A percentile compares a stretch with the other conserved stretches of the same genome.
These are phyloP conservation scores for Ceriops tagal DNA, from an alignment of 345 rosid species.

Conservation along the genomic window DNA sequence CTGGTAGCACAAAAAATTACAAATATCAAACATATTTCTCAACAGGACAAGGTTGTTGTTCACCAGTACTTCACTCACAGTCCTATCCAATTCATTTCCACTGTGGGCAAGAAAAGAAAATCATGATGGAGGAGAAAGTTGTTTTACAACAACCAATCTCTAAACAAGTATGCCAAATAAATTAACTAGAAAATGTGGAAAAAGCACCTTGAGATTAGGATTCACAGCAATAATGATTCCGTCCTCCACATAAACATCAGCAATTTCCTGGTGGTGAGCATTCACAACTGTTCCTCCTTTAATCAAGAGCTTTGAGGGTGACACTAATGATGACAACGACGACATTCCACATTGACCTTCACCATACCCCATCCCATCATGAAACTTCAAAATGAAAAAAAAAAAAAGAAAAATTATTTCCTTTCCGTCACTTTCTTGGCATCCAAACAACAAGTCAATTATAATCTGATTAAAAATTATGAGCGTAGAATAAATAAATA, in stretches of 20 bases:
- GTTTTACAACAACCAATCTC: too few species aligned
- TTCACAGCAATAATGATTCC: constrained; percentile 65
- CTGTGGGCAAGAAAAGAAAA: too few species aligned
- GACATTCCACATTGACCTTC: constrained; percentile 44
- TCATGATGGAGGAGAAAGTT: too few species aligned
- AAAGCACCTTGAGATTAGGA: constrained; percentile 56
- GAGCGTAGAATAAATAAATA: neutral
- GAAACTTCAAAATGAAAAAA: constrained; percentile 40
- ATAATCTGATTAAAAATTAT: neutral
- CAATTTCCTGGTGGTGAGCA: constrained; percentile 70
- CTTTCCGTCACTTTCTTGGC: neutral
- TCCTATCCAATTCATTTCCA: too few species aligned
- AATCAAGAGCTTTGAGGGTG: constrained; percentile 59
- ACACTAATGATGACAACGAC: constrained; percentile 20
- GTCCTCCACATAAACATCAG: constrained; percentile 88
- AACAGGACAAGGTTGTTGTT: too few species aligned
- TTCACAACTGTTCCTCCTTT: constrained; percentile 91
- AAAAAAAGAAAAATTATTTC: neutral
- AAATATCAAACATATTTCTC: too few species aligned
- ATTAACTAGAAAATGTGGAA: neutral
- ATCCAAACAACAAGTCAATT: neutral
- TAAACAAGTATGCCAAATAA: neutral
- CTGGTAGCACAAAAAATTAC: too few species aligned
- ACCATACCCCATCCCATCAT: constrained; percentile 47
- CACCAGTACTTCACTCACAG: too few species aligned